These are phyloP conservation scores for Ascochyta pisi DNA, from an alignment of 2,329 filamentous ascomycete species.

Conservation along the genomic window DNA sequence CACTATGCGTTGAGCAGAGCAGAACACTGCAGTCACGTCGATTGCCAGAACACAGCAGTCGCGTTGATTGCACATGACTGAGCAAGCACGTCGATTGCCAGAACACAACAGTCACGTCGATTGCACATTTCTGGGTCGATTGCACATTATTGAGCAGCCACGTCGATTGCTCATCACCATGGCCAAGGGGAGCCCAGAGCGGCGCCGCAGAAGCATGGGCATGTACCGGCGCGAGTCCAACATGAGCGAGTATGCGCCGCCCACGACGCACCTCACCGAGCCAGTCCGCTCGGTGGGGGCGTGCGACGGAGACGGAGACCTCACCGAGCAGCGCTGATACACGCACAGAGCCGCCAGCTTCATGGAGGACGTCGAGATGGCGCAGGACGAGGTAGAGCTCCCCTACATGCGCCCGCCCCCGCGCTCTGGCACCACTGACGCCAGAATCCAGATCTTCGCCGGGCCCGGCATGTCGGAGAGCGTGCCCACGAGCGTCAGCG, in stretches of 20 bases:
- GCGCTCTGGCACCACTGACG: conserved; percentile 43
- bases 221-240: conserved; percentile 74
- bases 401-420: conserved; percentile 27
- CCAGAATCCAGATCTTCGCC: conserved; percentile 71
- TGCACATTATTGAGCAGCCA: no score
- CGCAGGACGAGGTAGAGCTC: conserved; percentile 80
- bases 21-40: not conserved
- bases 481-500: conserved; percentile 90
- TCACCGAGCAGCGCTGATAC: not conserved
- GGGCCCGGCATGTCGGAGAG: conserved; percentile 88
- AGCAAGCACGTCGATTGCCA: no score
- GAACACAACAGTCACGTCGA: no score
- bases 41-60: no score
- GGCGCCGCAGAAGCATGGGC: conserved; percentile 43
- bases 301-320: not conserved
- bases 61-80: no score
- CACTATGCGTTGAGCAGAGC: conserved; percentile 3
- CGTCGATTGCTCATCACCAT: conserved; percentile 23
- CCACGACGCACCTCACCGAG: not conserved
- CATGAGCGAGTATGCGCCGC: conserved; percentile 56
- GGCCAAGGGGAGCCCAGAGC: conserved; percentile 45
- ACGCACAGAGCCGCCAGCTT: conserved; percentile 64
- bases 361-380: conserved; percentile 98
- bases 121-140: no score
- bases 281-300: not conserved